These are phyloP conservation scores for Otatea glauca DNA, from an alignment of 176 grass and related monocot genomes.

Conservation along the genomic window DNA sequence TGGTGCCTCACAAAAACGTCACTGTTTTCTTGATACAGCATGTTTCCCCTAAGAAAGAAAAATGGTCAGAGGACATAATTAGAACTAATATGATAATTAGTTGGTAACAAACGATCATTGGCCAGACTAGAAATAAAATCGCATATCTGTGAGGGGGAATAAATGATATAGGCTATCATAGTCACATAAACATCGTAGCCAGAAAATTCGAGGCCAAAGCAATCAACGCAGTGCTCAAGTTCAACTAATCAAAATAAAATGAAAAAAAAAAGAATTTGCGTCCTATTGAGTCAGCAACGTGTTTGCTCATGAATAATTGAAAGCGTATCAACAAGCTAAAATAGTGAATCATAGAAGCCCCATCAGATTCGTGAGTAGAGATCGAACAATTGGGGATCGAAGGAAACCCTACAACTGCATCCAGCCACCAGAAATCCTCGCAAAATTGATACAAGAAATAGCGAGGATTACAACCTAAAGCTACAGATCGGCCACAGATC, in stretches of 20 bases:
- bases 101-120: conserved; percentile 2
- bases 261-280: neutral
- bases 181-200: neutral
- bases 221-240: neutral
- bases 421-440: conserved; percentile 12
- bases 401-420: conserved; percentile 40
- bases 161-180: neutral
- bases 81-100: neutral
- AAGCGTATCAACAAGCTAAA: neutral
- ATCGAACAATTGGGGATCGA: neutral
- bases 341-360: neutral
- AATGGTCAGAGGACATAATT: neutral
- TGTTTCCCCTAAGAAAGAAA: conserved; percentile 30
- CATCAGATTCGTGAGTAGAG: neutral
- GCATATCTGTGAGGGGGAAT: neutral
- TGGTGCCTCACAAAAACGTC: conserved; percentile 47
- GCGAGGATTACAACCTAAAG: neutral
- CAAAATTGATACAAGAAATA: conserved; percentile 8
- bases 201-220: neutral
- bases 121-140: neutral
- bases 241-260: neutral
- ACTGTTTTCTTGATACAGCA: conserved; percentile 58
- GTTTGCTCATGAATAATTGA: neutral
- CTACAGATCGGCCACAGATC: neutral
- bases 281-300: neutral